phyloP scores from a whole-genome alignment of 169 alveolate species.

The Plasmodium falciparum region DNA sequence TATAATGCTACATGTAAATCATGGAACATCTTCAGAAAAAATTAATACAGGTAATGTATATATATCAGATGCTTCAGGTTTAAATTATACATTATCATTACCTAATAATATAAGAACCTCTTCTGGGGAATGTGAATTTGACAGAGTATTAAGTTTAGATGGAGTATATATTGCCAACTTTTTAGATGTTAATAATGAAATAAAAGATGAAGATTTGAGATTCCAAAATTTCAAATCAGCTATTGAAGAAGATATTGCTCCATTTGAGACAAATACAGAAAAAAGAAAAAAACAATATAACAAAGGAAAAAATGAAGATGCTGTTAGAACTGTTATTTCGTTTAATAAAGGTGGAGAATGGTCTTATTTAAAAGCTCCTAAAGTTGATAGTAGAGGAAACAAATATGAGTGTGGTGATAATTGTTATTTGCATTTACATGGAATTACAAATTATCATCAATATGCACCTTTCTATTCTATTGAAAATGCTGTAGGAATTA shows the following conservation, averaged over 20 bases:
- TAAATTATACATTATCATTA: conserved; percentile 93
- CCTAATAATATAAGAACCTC: conserved; percentile 93
- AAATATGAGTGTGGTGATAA: conserved; percentile 93
- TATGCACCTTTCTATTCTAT: conserved; percentile 96
- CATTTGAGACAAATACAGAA: conserved; percentile 79
- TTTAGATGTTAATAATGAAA: conserved; percentile 87
- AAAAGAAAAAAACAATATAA: conserved; percentile 79
- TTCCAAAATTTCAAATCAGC: conserved; percentile 71
- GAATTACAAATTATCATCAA: conserved; percentile 90
- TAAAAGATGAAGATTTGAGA: conserved; percentile 34
- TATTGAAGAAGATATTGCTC: conserved; percentile 78
- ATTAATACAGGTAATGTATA: conserved; percentile 95
- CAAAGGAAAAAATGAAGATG: conserved; percentile 83
- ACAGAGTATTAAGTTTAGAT: conserved; percentile 94
- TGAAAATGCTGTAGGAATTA: conserved; percentile 97
- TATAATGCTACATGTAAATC: conserved; percentile 97
- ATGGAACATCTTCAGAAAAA: conserved; percentile 90
- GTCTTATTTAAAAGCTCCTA: conserved; percentile 96
- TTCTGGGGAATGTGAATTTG: conserved; percentile 96
- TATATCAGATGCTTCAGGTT: conserved; percentile 95
- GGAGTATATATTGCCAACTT: conserved; percentile 97
- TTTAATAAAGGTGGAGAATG: conserved; percentile 99
- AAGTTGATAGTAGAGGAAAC: conserved; percentile 93
- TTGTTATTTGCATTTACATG: conserved; percentile 96
- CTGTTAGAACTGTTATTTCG: conserved; percentile 94